Base-by-base conservation (phyloP, 805 yeast genomes). In the Candida dajiaensis region DNA sequence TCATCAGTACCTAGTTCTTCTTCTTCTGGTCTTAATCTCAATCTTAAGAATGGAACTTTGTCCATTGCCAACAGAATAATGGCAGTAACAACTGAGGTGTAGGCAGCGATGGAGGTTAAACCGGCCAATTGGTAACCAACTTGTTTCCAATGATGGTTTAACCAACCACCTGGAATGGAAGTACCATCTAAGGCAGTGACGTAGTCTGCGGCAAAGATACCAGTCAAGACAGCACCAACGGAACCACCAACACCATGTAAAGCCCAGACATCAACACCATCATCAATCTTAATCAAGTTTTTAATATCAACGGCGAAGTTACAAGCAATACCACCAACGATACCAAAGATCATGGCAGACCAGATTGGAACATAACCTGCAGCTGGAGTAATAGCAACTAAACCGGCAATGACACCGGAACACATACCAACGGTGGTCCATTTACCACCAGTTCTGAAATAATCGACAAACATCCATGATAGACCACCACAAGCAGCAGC, bases 351-450 rank as follows among this genome's bases (percentile, higher is more conserved):
- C 40, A 89, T 81, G 2, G 97, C 78, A 49, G 89, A 80, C 80
- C 90, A 92, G 48, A 92, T 81, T 47, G 97, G 97, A 43, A 92
- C 96, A 63, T 73, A 90, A 53, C 97, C 98, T 19, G 98, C 97
- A 52, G 92, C 97, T 41, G 99, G 98, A 2, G 98, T 92, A 52
- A 92, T 83, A 62, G 94, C 94, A 42, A 94, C 97, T 51, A 92
- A 77, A 52, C 98, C 99, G 29, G 95, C 85, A 64, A 94, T 80
- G 50, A 89, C 85, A 61, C 99, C 99, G 44, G 89, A 83, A 68
- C 98, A 89, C 67, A 92, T 76, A 54, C 97, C 97, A 45, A 89
- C 89, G 23, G 96, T 82, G 47, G 96, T 87, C 92, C 95, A 89
- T 63, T 87, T 86, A 48, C 83, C 84, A 49, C 94, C 92, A 48